Base-by-base conservation (phyloP, 768 basidiomycete genomes). In the Phanerochaete sordida region DNA sequence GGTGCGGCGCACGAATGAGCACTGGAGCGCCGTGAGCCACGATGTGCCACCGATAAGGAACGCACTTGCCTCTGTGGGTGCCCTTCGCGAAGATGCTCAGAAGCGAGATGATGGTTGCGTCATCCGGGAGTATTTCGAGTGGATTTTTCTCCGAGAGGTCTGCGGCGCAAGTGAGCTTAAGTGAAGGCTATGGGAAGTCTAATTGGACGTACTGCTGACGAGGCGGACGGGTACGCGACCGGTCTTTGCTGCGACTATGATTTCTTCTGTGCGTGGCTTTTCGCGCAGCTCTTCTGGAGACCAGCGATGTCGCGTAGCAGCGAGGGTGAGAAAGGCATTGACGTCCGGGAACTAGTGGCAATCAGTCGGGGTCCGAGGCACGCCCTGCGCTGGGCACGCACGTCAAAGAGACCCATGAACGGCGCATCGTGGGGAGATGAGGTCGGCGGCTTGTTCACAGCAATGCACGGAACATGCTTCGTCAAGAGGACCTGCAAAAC, bases 121-220 rank as follows among this genome's bases (percentile, higher is more conserved):
- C 80, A 59, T 88, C 73, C 0, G 86, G 79, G 7, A 91, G 70
- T 23, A 76, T 76, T 56, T 88, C 81, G 30, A 92, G 77, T 9
- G 88, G 86, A 62, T 93, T 93, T 78, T 93, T 93, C 72, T 91
- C 88, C 13, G 91, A 93, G 33, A 93, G 77, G 72, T 93, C 91
- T 93, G 50, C 9, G 28, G 33, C 15, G n/a, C 43, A 49, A 11
- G 13, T 31, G 44, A 39, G 35, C 31, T 2, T 16, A 19, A 19
- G 8, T 19, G 39, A 43, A 43, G 39, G 39, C 39, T 43, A 27
- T 31, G 28, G n/a, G 7, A 24, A 5, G 15, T 31, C 31, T 12
- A 13, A 24, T 24, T 15, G 11, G 23, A 73, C 88, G 65, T 66
- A 93, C 91, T 88, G 79, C 88, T 88, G 55, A 92, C 88, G 53